Conservation (phyloP, 495 filamentous ascomycete genomes). For the Talaromyces ruber region DNA sequence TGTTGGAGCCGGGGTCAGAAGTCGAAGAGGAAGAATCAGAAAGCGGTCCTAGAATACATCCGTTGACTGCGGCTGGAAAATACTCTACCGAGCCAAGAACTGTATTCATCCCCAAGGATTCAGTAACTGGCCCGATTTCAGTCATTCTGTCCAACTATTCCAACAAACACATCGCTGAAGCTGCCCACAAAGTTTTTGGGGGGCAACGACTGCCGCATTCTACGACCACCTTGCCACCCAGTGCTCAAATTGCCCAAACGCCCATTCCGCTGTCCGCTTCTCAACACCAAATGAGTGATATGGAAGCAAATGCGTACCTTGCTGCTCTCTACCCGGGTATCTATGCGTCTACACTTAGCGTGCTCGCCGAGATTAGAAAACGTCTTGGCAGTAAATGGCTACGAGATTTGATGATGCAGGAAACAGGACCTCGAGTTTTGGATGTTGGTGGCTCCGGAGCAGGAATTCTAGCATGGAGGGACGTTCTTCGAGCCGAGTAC, state of each 20-base stretch:
- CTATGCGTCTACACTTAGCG: conserved; percentile 65
- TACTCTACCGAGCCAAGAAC: conserved; percentile 63
- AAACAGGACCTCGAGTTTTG: conserved; percentile 67
- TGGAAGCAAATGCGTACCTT: conserved; percentile 80
- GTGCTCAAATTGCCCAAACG: conserved; percentile 50
- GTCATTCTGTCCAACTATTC: conserved; percentile 55
- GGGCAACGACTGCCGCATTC: conserved; percentile 67
- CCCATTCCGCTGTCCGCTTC: conserved; percentile 61
- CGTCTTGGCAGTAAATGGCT: conserved; percentile 78
- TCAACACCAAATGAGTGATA: conserved; percentile 66
- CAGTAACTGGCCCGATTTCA: conserved; percentile 59
- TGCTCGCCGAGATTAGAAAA: conserved; percentile 76
- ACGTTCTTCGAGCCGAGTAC: conserved; percentile 74
- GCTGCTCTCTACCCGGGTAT: conserved; percentile 71
- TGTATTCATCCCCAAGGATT: conserved; percentile 54
- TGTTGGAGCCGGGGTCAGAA: conserved; percentile 38
- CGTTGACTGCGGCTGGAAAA: conserved; percentile 52
- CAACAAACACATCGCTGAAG: conserved; percentile 62
- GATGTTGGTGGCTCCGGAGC: conserved; percentile 84
- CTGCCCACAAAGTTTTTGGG: conserved; percentile 64
- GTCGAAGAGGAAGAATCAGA: conserved; percentile 39
- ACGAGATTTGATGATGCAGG: conserved; percentile 52
- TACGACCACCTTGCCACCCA: conserved; percentile 43
- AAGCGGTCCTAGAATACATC: conserved; percentile 44
- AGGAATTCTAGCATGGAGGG: conserved; percentile 75